Conservation (phyloP, 108 stramenopile genomes). For the Skeletonema tropicum region DNA sequence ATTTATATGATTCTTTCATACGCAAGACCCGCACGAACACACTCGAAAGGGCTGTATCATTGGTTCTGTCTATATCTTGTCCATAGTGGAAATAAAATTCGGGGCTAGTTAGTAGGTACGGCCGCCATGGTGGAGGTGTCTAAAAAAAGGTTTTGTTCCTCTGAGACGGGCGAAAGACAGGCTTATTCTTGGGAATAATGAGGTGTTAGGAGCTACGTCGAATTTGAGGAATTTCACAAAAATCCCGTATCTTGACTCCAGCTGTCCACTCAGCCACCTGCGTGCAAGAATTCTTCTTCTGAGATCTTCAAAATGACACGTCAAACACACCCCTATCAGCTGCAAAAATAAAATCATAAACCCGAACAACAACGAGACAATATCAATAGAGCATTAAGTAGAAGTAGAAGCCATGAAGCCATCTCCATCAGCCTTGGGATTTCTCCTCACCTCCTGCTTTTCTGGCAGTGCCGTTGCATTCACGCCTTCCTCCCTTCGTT, state of each 20-base stretch:
- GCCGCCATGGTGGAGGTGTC: too few relatives aligned
- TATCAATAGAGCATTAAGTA: not conserved
- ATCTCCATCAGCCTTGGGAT: not conserved
- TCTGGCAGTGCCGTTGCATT: constrained; percentile 5
- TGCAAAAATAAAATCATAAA: not conserved
- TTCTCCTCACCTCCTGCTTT: constrained; percentile 4
- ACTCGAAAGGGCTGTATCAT: too few relatives aligned
- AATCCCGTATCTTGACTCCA: not conserved
- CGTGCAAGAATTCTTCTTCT: not conserved
- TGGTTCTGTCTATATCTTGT: too few relatives aligned
- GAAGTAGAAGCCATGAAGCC: not conserved
- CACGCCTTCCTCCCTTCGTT: constrained; percentile 3
- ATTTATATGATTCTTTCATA: too few relatives aligned
- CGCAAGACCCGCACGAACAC: too few relatives aligned
- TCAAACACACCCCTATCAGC: not conserved
- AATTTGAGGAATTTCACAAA: not conserved
- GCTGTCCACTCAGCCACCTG: not conserved
- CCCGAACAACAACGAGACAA: not conserved
- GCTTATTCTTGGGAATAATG: not conserved
- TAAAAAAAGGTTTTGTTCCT: too few relatives aligned
- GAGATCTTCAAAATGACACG: constrained; percentile 1
- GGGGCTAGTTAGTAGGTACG: too few relatives aligned
- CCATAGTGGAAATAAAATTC: too few relatives aligned
- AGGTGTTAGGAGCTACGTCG: not conserved
- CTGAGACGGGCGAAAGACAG: too few relatives aligned